These are phyloP conservation scores for Saturnispora besseyi DNA, from an alignment of 805 yeast genomes.

Conservation along the genomic window DNA sequence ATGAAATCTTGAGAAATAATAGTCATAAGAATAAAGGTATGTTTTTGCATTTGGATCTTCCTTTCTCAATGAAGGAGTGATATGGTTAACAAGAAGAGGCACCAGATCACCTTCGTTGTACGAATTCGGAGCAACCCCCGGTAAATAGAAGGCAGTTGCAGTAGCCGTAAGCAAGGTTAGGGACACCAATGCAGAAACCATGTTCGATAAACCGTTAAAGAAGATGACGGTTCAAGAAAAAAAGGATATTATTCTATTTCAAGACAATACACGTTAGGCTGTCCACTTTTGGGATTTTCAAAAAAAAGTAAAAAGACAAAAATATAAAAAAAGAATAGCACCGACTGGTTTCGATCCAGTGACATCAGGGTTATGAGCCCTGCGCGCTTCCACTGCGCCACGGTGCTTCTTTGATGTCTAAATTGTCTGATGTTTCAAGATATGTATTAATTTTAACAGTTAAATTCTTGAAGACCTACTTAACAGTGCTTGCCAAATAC, in stretches of 20 bases:
- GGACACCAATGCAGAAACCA: not conserved
- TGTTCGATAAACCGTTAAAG: not conserved
- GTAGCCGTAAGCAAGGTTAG: not conserved
- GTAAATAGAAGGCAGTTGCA: conserved; percentile 57
- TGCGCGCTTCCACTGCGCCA: conserved; percentile 99
- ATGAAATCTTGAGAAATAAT: conserved; percentile 75
- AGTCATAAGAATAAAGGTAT: conserved; percentile 65
- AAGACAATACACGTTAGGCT: not conserved
- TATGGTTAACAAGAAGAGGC: conserved; percentile 78
- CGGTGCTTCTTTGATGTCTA: conserved; percentile 49
- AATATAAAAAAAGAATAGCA: conserved; percentile 47
- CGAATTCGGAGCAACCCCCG: conserved; percentile 94
- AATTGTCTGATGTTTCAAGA: too few relatives aligned
- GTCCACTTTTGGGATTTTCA: not conserved
- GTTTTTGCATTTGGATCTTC: conserved; percentile 38
- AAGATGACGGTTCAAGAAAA: not conserved
- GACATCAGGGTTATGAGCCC: conserved; percentile 99
- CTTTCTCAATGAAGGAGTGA: conserved; percentile 62
- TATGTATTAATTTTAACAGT: too few relatives aligned
- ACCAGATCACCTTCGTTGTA: conserved; percentile 65
- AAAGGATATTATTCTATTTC: not conserved
- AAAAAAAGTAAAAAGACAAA: not conserved
- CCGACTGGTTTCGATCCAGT: conserved; percentile 94
- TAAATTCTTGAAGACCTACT: too few relatives aligned
- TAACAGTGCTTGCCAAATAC: too few relatives aligned